Conservation (phyloP, 805 yeast species). For the Wickerhamomyces silvicola region DNA sequence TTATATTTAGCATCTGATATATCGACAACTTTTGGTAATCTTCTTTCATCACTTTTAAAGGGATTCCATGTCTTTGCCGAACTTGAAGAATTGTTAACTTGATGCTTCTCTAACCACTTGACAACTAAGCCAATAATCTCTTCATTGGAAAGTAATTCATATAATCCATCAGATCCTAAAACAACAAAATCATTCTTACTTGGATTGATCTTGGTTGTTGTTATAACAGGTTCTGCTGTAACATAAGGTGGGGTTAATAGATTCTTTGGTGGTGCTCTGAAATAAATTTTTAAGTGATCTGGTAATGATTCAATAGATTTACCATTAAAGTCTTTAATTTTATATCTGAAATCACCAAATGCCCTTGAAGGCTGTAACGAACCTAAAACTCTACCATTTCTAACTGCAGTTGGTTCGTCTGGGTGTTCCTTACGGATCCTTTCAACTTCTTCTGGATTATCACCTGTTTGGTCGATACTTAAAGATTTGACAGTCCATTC, state of each 20-base stretch:
- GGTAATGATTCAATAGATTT: constrained; percentile 50
- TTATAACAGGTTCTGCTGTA: constrained; percentile 90
- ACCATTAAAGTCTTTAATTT: constrained; percentile 56
- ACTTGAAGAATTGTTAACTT: constrained; percentile 29
- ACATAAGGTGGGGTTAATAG: constrained; percentile 92
- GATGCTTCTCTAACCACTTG: constrained; percentile 81
- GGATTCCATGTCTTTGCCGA: constrained; percentile 12
- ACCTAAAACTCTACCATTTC: constrained; percentile 87
- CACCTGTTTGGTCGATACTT: constrained; percentile 90
- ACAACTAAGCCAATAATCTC: constrained; percentile 90
- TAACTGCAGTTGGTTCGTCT: constrained; percentile 66
- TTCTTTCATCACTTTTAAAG: constrained; percentile 28
- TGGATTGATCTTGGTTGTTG: constrained; percentile 70
- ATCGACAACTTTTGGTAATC: constrained; percentile 59
- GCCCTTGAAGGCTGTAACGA: constrained; percentile 93
- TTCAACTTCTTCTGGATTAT: constrained; percentile 79
- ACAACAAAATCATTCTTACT: constrained; percentile 78
- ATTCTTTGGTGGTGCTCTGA: constrained; percentile 66
- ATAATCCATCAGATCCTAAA: constrained; percentile 90
- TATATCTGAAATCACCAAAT: constrained; percentile 94
- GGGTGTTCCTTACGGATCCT: constrained; percentile 87
- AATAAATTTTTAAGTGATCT: constrained; percentile 73
- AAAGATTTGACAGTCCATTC: constrained; percentile 85
- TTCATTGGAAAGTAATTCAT: constrained; percentile 85
- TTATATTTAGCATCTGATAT: constrained; percentile 51